Evolutionary conservation across 2,329 filamentous ascomycete genomes (phyloP).

Genomic region (Dactylellina cionopaga): DNA sequence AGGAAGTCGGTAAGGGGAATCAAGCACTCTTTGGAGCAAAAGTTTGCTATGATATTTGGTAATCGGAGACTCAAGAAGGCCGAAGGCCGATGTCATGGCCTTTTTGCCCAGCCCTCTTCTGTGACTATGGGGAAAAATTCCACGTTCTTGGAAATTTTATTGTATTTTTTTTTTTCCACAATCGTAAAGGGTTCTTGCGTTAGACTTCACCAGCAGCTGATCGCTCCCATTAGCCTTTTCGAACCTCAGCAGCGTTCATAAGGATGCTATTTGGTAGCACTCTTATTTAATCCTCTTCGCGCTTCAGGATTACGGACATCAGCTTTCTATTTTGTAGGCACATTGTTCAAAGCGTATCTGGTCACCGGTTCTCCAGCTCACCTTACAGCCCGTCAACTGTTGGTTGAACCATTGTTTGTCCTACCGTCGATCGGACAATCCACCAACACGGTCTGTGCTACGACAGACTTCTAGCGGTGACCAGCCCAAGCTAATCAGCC

Average conservation of each 20-base stretch:
- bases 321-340: no score
- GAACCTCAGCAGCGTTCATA: background rate
- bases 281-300: background rate
- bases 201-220: background rate
- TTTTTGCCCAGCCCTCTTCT: background rate
- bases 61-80: constrained; percentile 26
- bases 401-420: no score
- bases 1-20: constrained; percentile 13
- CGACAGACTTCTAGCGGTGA: no score
- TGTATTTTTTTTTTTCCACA: constrained; percentile 9
- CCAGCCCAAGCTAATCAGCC: no score
- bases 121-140: background rate
- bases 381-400: no score
- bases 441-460: no score
- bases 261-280: no score
- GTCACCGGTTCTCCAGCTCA: no score
- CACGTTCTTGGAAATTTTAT: constrained; percentile 12
- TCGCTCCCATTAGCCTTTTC: background rate
- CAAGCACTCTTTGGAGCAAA: constrained; percentile 25
- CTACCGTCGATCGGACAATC: no score
- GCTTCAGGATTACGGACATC: background rate
- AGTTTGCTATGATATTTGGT: constrained; percentile 29
- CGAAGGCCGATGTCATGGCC: constrained; percentile 17
- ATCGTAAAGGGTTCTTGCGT: background rate
- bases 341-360: no score